Evolutionary conservation across 2,329 filamentous ascomycete genomes (phyloP).

Genomic region (Cladosporium phlei): DNA sequence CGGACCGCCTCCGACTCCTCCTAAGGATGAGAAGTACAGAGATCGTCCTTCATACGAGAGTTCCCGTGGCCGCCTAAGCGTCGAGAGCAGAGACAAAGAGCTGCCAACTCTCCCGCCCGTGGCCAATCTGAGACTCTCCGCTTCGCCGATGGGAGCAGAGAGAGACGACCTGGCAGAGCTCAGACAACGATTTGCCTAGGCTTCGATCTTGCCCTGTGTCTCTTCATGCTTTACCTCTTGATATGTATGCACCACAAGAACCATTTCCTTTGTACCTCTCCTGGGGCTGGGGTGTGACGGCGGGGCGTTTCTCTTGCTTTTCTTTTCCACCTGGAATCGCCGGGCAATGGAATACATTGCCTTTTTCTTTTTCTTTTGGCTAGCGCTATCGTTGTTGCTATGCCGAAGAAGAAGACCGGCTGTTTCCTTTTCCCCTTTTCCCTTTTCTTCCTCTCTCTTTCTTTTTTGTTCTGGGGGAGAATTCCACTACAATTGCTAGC

Average conservation of each 20-base stretch:
- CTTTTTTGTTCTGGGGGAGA: not conserved
- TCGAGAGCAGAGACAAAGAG: slow-evolving; percentile 22
- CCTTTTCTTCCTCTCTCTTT: not conserved
- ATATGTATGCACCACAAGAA: not conserved
- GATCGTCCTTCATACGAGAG: not conserved
- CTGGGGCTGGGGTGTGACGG: not conserved
- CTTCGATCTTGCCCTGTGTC: not conserved
- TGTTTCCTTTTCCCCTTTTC: not conserved
- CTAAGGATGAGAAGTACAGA: slow-evolving; percentile 33
- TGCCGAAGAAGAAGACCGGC: not conserved
- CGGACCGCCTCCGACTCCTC: slow-evolving; percentile 42
- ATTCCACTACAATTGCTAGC: slow-evolving; percentile 15
- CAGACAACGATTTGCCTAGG: not conserved
- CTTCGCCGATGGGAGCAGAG: slow-evolving; percentile 19
- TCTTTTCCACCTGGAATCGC: too few relatives aligned
- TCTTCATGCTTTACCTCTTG: not conserved
- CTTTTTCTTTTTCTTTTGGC: not conserved
- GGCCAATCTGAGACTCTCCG: slow-evolving; percentile 19
- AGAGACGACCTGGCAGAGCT: slow-evolving; percentile 19
- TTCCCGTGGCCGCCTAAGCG: slow-evolving; percentile 16
- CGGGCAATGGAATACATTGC: too few relatives aligned
- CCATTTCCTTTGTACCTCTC: slow-evolving; percentile 12
- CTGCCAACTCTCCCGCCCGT: slow-evolving; percentile 23
- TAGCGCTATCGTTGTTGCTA: not conserved
- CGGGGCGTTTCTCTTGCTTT: slow-evolving; percentile 9